Conservation (phyloP, 345 rosid genomes). For the Citrus mangshanensis region DNA sequence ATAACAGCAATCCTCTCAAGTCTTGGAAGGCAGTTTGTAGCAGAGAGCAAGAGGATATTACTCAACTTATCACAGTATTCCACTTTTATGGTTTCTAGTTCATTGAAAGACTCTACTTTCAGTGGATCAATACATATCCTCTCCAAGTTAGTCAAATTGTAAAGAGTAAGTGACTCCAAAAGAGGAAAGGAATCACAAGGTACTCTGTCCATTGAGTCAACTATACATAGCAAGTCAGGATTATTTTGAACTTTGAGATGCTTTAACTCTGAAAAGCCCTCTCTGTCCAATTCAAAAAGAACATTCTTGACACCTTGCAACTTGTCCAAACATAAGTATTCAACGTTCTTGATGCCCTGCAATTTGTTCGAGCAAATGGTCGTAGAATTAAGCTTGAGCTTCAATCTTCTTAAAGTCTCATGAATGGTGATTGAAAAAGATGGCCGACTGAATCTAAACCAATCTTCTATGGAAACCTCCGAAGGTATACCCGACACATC, state of each 20-base stretch:
- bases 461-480: no score
- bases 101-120: background rate
- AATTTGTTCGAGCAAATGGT: background rate
- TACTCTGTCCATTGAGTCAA: no score
- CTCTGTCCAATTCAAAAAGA: background rate
- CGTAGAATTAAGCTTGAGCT: background rate
- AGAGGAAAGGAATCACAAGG: no score
- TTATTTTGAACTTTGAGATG: no score
- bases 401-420: background rate
- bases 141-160: background rate
- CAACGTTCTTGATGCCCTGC: background rate
- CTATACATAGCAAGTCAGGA: no score
- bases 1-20: conserved; percentile 14
- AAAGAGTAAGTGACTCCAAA: conserved; percentile 11
- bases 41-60: conserved; percentile 12
- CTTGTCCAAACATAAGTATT: background rate
- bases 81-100: conserved; percentile 8
- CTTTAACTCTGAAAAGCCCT: no score
- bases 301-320: background rate
- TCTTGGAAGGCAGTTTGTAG: conserved; percentile 3
- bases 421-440: no score
- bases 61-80: background rate
- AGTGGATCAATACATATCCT: conserved; percentile 7
- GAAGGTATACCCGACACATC: background rate
- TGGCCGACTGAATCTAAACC: no score